phyloP scores from a whole-genome alignment of 1,139 yeast species.

The Lodderomyces parapsilosis region DNA sequence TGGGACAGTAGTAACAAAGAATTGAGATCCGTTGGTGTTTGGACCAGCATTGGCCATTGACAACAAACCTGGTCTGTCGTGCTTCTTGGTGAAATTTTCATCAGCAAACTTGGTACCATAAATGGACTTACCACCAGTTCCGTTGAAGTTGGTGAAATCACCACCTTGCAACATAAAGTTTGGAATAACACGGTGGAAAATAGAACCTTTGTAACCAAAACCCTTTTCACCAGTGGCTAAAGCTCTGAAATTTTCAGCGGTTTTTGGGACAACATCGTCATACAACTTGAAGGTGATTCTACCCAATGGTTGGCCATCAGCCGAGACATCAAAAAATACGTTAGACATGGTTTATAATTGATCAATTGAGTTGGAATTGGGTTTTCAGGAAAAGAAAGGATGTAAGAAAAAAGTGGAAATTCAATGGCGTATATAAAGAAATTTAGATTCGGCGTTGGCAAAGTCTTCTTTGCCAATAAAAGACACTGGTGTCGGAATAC shows the following conservation, averaged over 20 bases:
- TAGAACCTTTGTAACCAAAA: constrained; percentile 85
- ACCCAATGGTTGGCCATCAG: constrained; percentile 50
- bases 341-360: constrained; percentile 39
- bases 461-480: background rate
- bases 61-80: constrained; percentile 90
- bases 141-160: constrained; percentile 91
- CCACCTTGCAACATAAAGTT: constrained; percentile 99
- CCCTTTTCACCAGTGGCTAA: constrained; percentile 97
- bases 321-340: constrained; percentile 78
- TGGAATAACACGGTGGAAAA: constrained; percentile 98
- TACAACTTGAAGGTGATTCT: constrained; percentile 58
- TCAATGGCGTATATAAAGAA: background rate
- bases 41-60: constrained; percentile 99
- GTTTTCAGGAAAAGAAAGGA: background rate
- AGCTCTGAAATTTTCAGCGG: constrained; percentile 98
- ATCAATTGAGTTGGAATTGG: constrained; percentile 1
- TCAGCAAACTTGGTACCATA: constrained; percentile 95
- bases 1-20: constrained; percentile 96
- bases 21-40: constrained; percentile 99
- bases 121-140: constrained; percentile 98
- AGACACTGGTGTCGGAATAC: too few species aligned
- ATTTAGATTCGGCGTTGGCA: background rate
- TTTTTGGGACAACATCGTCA: constrained; percentile 95
- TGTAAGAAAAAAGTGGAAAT: background rate
- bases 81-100: constrained; percentile 86